These are phyloP conservation scores for Tephrocybe sp. DNA, from an alignment of 768 basidiomycete species.

Conservation along the genomic window DNA sequence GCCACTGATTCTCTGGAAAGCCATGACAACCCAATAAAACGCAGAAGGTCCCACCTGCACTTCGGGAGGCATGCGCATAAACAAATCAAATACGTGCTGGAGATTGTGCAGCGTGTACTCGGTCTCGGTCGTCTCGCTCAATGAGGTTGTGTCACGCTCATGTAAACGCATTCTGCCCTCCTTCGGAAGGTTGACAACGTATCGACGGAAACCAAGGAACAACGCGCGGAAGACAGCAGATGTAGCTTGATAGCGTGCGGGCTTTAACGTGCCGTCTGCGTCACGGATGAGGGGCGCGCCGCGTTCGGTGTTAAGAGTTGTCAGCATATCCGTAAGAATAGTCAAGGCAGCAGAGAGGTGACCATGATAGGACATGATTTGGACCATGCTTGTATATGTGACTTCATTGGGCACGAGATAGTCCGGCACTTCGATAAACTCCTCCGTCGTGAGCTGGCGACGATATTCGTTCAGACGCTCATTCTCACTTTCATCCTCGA, in stretches of 20 bases:
- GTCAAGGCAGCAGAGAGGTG: constrained; percentile 52
- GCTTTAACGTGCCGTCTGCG: constrained; percentile 23
- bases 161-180: constrained; percentile 1
- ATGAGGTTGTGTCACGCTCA: constrained; percentile 1
- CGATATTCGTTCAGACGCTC: constrained; percentile 25
- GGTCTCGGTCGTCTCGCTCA: no score
- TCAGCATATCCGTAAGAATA: constrained; percentile 68
- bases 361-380: constrained; percentile 69
- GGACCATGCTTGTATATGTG: constrained; percentile 70
- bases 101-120: constrained; percentile 62
- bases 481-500: constrained; percentile 26
- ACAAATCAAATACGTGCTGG: constrained; percentile 53
- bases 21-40: constrained; percentile 67
- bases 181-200: constrained; percentile 36
- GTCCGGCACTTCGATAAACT: constrained; percentile 42
- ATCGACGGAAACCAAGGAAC: constrained; percentile 72
- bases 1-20: constrained; percentile 59
- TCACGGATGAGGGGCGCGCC: constrained; percentile 26
- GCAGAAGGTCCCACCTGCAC: constrained; percentile 40
- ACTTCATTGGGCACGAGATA: constrained; percentile 54
- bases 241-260: constrained; percentile 37
- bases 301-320: constrained; percentile 36
- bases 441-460: constrained; percentile 36
- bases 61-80: constrained; percentile 52
- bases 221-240: constrained; percentile 63